Evolutionary conservation across 345 rosid genomes (phyloP), one percentile per base, ranked within the genome.

Genomic region (Moricandia moricandioides): DNA sequence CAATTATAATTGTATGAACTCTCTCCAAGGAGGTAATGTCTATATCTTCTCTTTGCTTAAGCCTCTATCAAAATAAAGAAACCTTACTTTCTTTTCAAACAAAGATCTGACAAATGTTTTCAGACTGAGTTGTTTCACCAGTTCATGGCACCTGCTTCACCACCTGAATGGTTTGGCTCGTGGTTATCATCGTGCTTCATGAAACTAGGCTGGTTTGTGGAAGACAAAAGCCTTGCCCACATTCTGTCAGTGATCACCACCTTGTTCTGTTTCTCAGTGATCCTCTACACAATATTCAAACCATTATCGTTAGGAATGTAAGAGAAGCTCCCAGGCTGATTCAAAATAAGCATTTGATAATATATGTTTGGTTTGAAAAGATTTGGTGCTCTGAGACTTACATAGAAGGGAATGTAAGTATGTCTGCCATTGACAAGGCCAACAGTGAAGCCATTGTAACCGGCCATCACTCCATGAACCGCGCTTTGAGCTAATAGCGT

Each of bases 201-300:
- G 78, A 92, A 92, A 78, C 94, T 92, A 0, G 97, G 96, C 72
- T 92, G 97, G 63, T 90, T 87, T 17, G 97, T 92, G 2, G 97
- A 92, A 29, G 97, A 89, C 74, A 92, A 71, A 34, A 92, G 91
- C 82, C 97, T 86, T 4, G 94, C 97, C 97, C 97, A 92, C 96
- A 92, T 92, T 77, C 94, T 85, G 68, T 91, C 97, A 1, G 97
- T 91, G 63, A 87, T 89, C 56, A 89, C 93, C 66, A 89, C 93
- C 52, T 84, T 82, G 85, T 92, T 86, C 83, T 82, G 97, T 81
- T 60, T 92, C 79, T 90, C 94, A 0, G 69, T 90, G 72, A 92
- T 92, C 60, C 96, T 76, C 97, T 90, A 86, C 71, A 80, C 14
- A 75, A 31, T 35, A 29, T 64, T 65, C 35, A 70, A 45, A 29